phyloP scores from a whole-genome alignment of 2,329 filamentous ascomycete species.

The Verticillium zaregamsianum region DNA sequence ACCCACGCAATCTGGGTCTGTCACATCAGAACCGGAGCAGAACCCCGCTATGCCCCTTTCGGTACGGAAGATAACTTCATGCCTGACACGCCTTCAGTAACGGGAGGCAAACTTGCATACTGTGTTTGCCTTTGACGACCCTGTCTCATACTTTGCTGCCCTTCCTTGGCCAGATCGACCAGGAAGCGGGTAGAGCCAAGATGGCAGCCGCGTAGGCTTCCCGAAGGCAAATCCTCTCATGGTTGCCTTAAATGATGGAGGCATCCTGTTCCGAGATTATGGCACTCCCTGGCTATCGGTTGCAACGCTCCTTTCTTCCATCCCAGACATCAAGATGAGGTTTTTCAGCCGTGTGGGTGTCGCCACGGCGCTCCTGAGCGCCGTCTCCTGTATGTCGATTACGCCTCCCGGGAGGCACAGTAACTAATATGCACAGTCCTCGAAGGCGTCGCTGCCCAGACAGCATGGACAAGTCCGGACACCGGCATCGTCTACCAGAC shows the following conservation, averaged over 20 bases:
- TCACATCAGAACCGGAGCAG: not conserved
- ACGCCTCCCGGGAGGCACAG: not conserved
- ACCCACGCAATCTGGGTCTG: not conserved
- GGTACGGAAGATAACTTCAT: not conserved
- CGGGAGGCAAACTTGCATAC: not conserved
- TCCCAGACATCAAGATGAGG: constrained; percentile 6
- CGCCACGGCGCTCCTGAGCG: constrained; percentile 9
- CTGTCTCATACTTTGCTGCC: not conserved
- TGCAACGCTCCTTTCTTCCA: not conserved
- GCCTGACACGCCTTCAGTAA: not conserved
- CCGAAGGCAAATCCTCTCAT: not conserved
- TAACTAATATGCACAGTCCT: constrained; percentile 5
- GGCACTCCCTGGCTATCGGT: not conserved
- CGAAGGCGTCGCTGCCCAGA: constrained; percentile 13
- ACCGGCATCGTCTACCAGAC: constrained; percentile 52
- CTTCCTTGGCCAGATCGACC: not conserved
- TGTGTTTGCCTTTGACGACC: not conserved
- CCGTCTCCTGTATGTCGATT: constrained; percentile 5
- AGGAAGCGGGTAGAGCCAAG: not conserved
- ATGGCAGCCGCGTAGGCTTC: not conserved
- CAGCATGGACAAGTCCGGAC: constrained; percentile 35
- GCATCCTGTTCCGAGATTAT: not conserved
- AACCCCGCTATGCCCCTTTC: not conserved
- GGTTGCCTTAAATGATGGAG: not conserved
- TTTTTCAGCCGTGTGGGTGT: constrained; percentile 9